Evolutionary conservation across 2,329 filamentous ascomycete genomes (phyloP), one percentile per base, ranked within the genome.

Genomic region (Eurotiales sp.): DNA sequence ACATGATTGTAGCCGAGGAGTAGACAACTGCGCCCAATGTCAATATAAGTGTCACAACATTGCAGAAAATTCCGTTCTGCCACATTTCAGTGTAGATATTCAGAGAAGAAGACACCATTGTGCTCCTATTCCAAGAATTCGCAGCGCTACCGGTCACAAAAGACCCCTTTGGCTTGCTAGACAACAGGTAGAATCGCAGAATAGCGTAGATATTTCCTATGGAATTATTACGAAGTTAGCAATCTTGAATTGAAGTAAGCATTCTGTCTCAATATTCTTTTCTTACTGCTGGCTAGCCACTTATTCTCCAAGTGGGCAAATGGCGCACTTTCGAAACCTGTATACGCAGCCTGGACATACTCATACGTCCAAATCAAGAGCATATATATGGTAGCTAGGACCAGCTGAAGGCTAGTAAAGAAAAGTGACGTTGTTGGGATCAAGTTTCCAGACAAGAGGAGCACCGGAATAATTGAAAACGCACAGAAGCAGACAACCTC

Each of bases 121-220:
- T 27, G 25, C 25, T 10, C 10, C 25, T 27, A 27, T 63, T 64
- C 53, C 57, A 62, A 0, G 60, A 54, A 40, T 66, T 65, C 2
- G 54, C 55, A 3, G 50, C 59, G 52, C 62, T 64, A 11, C 64
- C 64, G 1, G 64, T 66, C 3, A 66, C 60, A 27, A 64, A 64
- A 5, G 64, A 66, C 3, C 63, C 62, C 15, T 61, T 60, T 1
- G 62, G 63, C 17, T 60, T 63, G 34, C 46, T 56, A 12, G 61
- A 54, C 2, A 63, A 25, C 4, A 59, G 40, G 22, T 64, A 57
- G 25, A 64, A 66, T 41, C 55, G 53, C 7, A 58, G 8, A 27
- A 65, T 54, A 3, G 54, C 55, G 15, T 52, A 56, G 3, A 64
- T 46, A 45, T 61, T 61, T 4, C 54, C 63, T 65, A 10, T 5